Evolutionary conservation across 2,329 filamentous ascomycete species (phyloP).

Genomic region (Bimuria novae-zelandiae): DNA sequence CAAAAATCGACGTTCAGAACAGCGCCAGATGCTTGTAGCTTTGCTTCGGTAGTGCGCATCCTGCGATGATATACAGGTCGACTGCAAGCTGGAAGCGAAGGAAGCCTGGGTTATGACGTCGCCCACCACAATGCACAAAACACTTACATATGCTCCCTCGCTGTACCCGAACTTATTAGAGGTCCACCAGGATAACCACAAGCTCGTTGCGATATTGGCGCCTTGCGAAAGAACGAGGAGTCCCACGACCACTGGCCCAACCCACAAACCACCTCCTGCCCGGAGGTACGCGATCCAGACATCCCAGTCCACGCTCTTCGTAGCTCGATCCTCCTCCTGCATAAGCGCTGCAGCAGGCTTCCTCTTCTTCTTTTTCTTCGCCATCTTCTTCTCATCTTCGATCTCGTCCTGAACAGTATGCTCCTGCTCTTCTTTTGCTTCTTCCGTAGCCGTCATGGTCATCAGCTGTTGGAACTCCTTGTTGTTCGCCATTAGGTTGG

Average conservation of each 20-base stretch:
- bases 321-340: slow-evolving; percentile 73
- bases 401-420: slow-evolving; percentile 57
- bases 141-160: slow-evolving; percentile 71
- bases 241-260: slow-evolving; percentile 66
- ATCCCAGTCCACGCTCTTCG: slow-evolving; percentile 76
- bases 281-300: slow-evolving; percentile 79
- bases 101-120: no score
- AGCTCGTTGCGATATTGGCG: slow-evolving; percentile 81
- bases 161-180: slow-evolving; percentile 73
- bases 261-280: slow-evolving; percentile 73
- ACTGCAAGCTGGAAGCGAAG: no score
- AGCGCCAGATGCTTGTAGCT: no score
- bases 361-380: slow-evolving; percentile 58
- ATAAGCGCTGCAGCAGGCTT: slow-evolving; percentile 63
- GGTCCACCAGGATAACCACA: slow-evolving; percentile 96
- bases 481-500: slow-evolving; percentile 81
- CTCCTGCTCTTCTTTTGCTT: slow-evolving; percentile 51
- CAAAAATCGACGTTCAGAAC: no score
- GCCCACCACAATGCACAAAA: slow-evolving; percentile 28
- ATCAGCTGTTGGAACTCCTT: slow-evolving; percentile 81
- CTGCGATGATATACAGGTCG: neutral
- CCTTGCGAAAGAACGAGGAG: slow-evolving; percentile 76
- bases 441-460: slow-evolving; percentile 74
- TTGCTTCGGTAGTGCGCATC: no score
- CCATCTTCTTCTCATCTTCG: slow-evolving; percentile 62